Base-by-base conservation (phyloP, 345 rosid species). In the Combretum micranthum region DNA sequence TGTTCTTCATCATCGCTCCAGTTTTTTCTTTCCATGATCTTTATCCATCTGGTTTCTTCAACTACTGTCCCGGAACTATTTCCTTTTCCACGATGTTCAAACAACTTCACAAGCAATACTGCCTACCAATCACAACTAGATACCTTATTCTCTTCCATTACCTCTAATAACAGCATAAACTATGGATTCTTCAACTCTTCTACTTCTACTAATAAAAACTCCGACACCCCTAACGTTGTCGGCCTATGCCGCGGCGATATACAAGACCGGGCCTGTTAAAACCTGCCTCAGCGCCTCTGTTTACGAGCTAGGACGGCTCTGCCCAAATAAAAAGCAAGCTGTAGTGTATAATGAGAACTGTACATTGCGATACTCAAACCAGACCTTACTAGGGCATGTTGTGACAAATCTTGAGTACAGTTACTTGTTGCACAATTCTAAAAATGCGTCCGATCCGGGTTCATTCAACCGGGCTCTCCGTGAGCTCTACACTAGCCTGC, bases 201-300 rank as follows among this genome's bases (percentile, higher is more conserved):
- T 58, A 2, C 32, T 20, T 3, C 65, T 47, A 0, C 46, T 51
- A 4, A 20, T 15, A 8, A 15, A 0, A 0, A 18, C 56, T 53
- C 43, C 6, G 0, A 52, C 3, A 52, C 42, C 2, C 19, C 32
- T n/a, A 7, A 52, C 12, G 55, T 52, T 2, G 0, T 52, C 0
- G 55, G 55, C 42, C 0, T 0, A 3, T 52, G 55, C 32, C 19
- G 13, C 0, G 19, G 55, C 0, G 55, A 52, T 39, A 0, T 23
- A 0, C 3, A 4, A 0, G 0, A 3, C 0, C 5, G 0, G 42
- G n/a, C 5, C 42, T 52, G 42, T 25, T n/a, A 0, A 0, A 0
- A 53, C 10, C 23, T 1, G 44, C 44, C 1, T 23, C 18, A 53
- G 12, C 26, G 23, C 56, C 56, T 0, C 0, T 4, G 26, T 5